phyloP scores from a whole-genome alignment of 2,329 filamentous ascomycete species.

The Ophiostoma quercus region DNA sequence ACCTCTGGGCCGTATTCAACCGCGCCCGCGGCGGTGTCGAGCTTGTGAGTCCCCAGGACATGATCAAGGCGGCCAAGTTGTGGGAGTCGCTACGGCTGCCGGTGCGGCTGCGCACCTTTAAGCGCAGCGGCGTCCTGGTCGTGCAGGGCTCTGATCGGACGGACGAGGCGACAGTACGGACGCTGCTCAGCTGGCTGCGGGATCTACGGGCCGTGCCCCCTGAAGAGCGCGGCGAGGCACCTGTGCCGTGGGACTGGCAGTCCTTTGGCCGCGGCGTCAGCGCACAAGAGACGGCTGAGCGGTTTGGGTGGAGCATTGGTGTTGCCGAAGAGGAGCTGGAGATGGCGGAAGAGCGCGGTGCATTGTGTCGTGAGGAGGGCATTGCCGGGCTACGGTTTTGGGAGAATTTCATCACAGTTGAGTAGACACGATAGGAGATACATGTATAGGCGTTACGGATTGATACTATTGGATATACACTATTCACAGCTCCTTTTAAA shows the following conservation, averaged over 20 bases:
- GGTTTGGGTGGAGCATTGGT: constrained; percentile 94
- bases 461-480: not conserved
- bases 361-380: constrained; percentile 83
- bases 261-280: constrained; percentile 80
- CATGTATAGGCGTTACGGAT: not conserved
- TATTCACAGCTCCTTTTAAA: not conserved
- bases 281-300: constrained; percentile 79
- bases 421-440: not conserved
- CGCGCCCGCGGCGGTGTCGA: constrained; percentile 88
- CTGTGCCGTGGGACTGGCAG: constrained; percentile 69
- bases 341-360: constrained; percentile 90
- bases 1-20: constrained; percentile 94
- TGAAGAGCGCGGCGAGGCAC: constrained; percentile 28
- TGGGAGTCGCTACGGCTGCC: constrained; percentile 87
- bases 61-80: constrained; percentile 79
- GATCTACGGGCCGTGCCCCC: constrained; percentile 64
- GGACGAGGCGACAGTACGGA: constrained; percentile 80
- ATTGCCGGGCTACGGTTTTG: constrained; percentile 90
- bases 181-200: constrained; percentile 70
- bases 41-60: constrained; percentile 84
- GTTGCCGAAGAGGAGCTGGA: constrained; percentile 93
- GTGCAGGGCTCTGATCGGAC: constrained; percentile 84
- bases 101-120: constrained; percentile 80
- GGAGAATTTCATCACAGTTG: constrained; percentile 57
- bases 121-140: constrained; percentile 78